These are phyloP conservation scores for Sugiyamaella valdiviana DNA, from an alignment of 805 yeast species.

Conservation along the genomic window DNA sequence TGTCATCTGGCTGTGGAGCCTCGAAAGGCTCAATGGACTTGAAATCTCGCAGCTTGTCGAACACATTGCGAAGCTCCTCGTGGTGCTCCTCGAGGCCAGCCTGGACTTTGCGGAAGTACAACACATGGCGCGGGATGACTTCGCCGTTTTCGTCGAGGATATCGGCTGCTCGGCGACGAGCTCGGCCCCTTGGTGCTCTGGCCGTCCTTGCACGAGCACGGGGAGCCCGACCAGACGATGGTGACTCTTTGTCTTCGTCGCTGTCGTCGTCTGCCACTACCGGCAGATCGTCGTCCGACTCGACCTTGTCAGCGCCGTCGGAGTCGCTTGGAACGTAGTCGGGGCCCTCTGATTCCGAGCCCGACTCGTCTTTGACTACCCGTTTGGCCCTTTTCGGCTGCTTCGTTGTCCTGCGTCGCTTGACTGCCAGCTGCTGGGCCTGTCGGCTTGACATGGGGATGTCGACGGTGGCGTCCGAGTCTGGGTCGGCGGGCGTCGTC, in stretches of 20 bases:
- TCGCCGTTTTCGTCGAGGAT: constrained; percentile 3
- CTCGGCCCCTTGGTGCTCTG: background rate
- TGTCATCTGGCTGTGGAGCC: constrained; percentile 63
- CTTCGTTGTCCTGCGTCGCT: background rate
- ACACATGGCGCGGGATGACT: constrained; percentile 23
- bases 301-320: constrained; percentile 2
- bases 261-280: constrained; percentile 3
- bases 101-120: constrained; percentile 47
- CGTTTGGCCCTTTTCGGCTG: background rate
- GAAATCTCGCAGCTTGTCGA: constrained; percentile 51
- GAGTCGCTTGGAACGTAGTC: background rate
- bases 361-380: background rate
- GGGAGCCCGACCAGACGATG: background rate
- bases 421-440: background rate
- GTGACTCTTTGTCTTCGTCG: constrained; percentile 2
- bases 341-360: background rate
- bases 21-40: constrained; percentile 44
- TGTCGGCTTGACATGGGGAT: constrained; percentile 5
- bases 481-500: too few relatives aligned
- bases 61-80: constrained; percentile 69
- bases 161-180: background rate
- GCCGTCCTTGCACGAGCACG: background rate
- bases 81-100: constrained; percentile 63
- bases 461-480: constrained; percentile 4
- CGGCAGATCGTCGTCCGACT: background rate